phyloP scores from a whole-genome alignment of 192 early-diverging fungal species.

The Podila epicladia region DNA sequence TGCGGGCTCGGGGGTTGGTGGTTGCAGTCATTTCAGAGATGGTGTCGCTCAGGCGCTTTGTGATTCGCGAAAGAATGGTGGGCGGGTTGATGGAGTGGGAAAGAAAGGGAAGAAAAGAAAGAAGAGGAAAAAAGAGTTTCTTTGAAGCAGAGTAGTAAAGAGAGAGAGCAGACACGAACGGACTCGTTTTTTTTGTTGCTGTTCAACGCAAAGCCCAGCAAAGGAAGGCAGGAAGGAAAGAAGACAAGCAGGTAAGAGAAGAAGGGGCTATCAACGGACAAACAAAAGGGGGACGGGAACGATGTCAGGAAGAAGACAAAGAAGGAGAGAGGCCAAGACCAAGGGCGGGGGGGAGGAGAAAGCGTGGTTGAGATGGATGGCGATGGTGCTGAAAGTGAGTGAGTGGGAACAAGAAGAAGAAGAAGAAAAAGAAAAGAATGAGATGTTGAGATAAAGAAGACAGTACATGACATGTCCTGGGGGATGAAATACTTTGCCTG shows the following conservation, averaged over 20 bases:
- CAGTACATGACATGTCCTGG: too few species aligned
- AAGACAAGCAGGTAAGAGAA: neutral
- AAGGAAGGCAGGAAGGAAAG: neutral
- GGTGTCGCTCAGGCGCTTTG: constrained; percentile 49
- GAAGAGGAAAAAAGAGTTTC: neutral
- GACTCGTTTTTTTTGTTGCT: neutral
- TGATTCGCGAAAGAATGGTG: constrained; percentile 52
- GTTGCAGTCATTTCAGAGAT: constrained; percentile 53
- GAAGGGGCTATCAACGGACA: neutral
- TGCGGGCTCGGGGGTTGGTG: constrained; percentile 51
- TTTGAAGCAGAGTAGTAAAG: neutral
- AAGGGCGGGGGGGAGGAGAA: neutral
- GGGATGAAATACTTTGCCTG: too few species aligned
- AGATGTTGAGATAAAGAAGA: neutral
- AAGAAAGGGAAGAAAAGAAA: neutral
- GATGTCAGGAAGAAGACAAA: neutral
- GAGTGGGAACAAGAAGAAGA: neutral
- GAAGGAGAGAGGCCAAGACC: neutral
- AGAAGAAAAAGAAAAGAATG: neutral
- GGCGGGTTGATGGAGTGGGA: constrained; percentile 3
- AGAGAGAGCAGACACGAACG: neutral
- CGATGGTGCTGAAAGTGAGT: neutral
- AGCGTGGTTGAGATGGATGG: neutral
- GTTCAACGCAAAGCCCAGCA: neutral
- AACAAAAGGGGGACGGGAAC: constrained; percentile 1